Evolutionary conservation across 176 grass and related monocot species (phyloP), one percentile per base, ranked within the genome.

Genomic region (Oryza punctata): DNA sequence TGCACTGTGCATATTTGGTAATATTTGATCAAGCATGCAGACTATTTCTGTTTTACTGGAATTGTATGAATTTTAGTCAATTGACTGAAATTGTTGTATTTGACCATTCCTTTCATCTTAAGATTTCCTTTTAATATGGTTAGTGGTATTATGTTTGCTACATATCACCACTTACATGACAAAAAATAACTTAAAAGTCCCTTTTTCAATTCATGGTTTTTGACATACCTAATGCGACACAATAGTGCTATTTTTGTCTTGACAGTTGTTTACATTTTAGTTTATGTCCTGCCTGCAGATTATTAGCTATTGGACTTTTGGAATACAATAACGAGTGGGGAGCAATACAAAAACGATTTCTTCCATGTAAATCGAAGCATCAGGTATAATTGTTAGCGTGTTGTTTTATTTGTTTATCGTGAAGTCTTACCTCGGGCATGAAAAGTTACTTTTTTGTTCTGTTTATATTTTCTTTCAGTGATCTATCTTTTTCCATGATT

Each of bases 251-350:
- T 85, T 18, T 49, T 82, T 82, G 15, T 43, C 65, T 89, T 46
- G 52, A 23, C 4, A 10, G 30, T 50, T 73, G 52, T 40, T 69
- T 81, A 40, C 64, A 28, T 72, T 18, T 64, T 73, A 47, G 8
- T 73, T 59, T 78, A 54, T 89, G 67, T 44, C 27, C 46, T 87
- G 15, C 73, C 46, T 87, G 46, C 84, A 98, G 96, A 88, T 92
- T 98, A 79, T 92, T 98, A 90, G 91, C 93, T 85, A 76, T 95
- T 82, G 96, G 93, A 63, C 74, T 98, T 79, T 37, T 87, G 89
- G 85, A 98, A 72, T 87, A 90, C 81, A 98, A 98, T 78, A 92
- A 84, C 90, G 96, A 98, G 37, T 95, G 93, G 91, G 93, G 68
- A 54, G 83, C 91, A 23, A 95, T 95, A 85, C 96, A 95, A 72